A percentile compares a stretch with the other conserved stretches of the same genome.
These are phyloP conservation scores for Euphorbia peplus DNA, from an alignment of 345 rosid genomes.

Conservation along the genomic window DNA sequence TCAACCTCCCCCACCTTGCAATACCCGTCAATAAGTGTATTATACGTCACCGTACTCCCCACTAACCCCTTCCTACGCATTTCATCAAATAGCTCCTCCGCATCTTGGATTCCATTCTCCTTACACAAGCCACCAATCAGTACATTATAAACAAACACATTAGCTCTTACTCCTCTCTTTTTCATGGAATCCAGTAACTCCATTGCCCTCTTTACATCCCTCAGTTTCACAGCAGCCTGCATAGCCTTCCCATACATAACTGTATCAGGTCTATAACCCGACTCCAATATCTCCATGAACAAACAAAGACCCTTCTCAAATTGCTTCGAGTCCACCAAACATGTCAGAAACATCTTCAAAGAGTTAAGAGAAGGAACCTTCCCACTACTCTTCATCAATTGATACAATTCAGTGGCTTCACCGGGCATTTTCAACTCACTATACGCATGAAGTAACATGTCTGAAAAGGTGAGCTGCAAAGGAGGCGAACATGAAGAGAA, in stretches of 20 bases:
- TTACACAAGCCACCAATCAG: constrained; percentile 57
- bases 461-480: constrained; percentile 37
- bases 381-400: constrained; percentile 44
- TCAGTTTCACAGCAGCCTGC: constrained; percentile 62
- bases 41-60: constrained; percentile 52
- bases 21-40: constrained; percentile 66
- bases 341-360: constrained; percentile 39
- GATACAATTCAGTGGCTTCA: constrained; percentile 46
- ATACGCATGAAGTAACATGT: constrained; percentile 42
- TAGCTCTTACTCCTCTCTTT: constrained; percentile 38
- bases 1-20: constrained; percentile 61
- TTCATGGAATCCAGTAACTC: constrained; percentile 57
- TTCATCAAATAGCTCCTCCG: constrained; percentile 67
- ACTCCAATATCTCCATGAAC: constrained; percentile 45
- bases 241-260: constrained; percentile 64
- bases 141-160: constrained; percentile 59
- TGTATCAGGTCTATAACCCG: constrained; percentile 51
- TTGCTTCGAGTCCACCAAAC: constrained; percentile 38
- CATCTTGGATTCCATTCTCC: constrained; percentile 53
- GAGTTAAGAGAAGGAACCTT: constrained; percentile 41
- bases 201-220: constrained; percentile 49
- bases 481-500: constrained; percentile 48
- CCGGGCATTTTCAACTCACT: constrained; percentile 42
- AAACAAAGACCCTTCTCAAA: constrained; percentile 40
- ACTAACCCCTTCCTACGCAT: constrained; percentile 39